phyloP scores from a whole-genome alignment of 768 basidiomycete species.

The Naganishia friedmannii region DNA sequence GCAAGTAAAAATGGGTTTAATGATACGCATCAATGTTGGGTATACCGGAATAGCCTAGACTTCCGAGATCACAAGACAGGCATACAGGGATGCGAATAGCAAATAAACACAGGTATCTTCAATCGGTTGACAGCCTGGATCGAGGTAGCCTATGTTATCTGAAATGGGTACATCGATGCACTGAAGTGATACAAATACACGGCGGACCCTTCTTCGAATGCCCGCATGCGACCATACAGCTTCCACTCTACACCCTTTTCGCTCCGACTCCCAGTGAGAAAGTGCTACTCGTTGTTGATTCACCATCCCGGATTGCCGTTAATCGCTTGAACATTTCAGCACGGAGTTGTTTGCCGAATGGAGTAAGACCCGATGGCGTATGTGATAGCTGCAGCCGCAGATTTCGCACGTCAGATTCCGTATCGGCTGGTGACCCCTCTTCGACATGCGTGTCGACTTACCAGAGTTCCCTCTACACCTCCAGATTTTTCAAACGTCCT shows the following conservation, averaged over 20 bases:
- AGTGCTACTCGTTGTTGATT: background rate
- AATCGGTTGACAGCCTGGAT: background rate
- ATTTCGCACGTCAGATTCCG: background rate
- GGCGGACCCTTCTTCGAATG: background rate
- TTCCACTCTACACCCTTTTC: background rate
- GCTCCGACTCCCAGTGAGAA: slow-evolving; percentile 20
- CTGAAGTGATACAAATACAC: background rate
- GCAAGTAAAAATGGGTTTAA: too few relatives aligned
- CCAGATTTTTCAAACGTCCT: slow-evolving; percentile 49
- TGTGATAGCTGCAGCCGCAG: slow-evolving; percentile 39
- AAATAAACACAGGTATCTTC: background rate
- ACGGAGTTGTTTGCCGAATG: slow-evolving; percentile 44
- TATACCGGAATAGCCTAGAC: background rate
- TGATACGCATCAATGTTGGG: background rate
- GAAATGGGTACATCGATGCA: background rate
- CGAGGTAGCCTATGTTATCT: background rate
- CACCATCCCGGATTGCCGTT: slow-evolving; percentile 19
- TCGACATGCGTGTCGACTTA: slow-evolving; percentile 30
- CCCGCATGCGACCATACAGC: background rate
- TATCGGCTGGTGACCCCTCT: background rate
- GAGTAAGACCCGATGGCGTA: slow-evolving; percentile 41
- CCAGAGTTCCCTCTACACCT: slow-evolving; percentile 49
- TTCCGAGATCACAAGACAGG: background rate
- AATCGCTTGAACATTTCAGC: slow-evolving; percentile 42
- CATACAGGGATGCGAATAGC: background rate